Percentiles rank a stretch among this genome's conserved stretches.
Conservation (phyloP, 306 rosid genomes). For the Acacia confusa region DNA sequence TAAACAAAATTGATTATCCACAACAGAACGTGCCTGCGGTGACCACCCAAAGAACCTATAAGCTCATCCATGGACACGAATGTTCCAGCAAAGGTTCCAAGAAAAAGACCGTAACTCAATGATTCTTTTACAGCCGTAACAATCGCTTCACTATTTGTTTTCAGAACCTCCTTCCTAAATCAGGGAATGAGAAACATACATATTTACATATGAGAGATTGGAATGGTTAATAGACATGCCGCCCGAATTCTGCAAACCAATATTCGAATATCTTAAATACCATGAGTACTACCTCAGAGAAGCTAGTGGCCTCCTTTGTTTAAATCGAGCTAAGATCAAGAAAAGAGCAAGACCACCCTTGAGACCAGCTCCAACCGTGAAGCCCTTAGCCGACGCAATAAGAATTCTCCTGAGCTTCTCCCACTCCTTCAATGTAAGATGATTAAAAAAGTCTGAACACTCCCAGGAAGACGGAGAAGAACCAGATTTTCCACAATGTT, state of each 20-base stretch:
- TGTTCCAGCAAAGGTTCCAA: slow-evolving; percentile 67
- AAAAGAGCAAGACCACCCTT: slow-evolving; percentile 75
- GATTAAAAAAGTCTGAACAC: slow-evolving; percentile 20
- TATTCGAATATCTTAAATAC: background rate
- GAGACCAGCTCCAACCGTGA: slow-evolving; percentile 71
- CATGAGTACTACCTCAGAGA: slow-evolving; percentile 40
- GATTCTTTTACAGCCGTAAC: slow-evolving; percentile 64
- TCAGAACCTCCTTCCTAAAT: slow-evolving; percentile 47
- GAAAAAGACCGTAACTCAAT: slow-evolving; percentile 70
- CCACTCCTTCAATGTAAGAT: slow-evolving; percentile 41
- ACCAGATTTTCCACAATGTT: slow-evolving; percentile 39
- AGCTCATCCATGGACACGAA: slow-evolving; percentile 69
- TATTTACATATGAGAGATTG: background rate
- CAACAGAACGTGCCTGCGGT: slow-evolving; percentile 59
- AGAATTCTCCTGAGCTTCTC: slow-evolving; percentile 58
- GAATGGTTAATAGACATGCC: background rate
- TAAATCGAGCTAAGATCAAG: slow-evolving; percentile 57
- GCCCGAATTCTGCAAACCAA: background rate
- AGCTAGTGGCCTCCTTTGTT: slow-evolving; percentile 47
- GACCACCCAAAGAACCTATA: slow-evolving; percentile 56
- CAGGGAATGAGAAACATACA: background rate
- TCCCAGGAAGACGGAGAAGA: slow-evolving; percentile 29
- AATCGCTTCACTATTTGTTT: slow-evolving; percentile 55
- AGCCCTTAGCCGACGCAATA: slow-evolving; percentile 61
- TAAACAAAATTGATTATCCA: slow-evolving; percentile 4